Evolutionary conservation across 148 eudicot species (phyloP), one percentile per base, ranked within the genome.

Genomic region (Fallopia convolvulus): DNA sequence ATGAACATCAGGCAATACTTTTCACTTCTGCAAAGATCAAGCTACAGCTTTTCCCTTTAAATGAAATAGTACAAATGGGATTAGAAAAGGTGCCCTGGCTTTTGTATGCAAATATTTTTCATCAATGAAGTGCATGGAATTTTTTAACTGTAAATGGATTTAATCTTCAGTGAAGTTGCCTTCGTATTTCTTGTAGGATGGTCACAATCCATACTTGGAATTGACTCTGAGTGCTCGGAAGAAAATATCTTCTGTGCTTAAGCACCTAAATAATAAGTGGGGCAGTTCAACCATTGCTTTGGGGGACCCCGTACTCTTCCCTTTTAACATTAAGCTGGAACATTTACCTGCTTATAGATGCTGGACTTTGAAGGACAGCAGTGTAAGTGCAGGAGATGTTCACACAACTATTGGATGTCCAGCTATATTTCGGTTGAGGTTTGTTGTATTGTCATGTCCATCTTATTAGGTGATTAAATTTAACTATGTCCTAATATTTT

Each of bases 261-360:
- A 82, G 80, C 99, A 89, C 88, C 87, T 95, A 79, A 72, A 77
- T 81, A 79, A 79, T 52, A 95, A 95, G 86, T 95, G 99, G 99
- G 90, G 94, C 5, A 52, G 79, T 79, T 91, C 97, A 42, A 80
- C 78, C 76, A 65, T 83, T 53, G 93, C 90, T n/a, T 32, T 30
- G 40, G 98, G 94, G 70, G 89, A 93, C 79, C 89, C 83, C 18
- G 80, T 83, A 86, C 90, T 95, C 75, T 88, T 93, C 68, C 97
- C 97, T 76, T 90, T 82, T 77, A 66, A 81, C 65, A 39, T 75
- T 56, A 76, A 44, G 47, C 72, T 76, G 40, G 85, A 87, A 42
- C 78, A 84, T 12, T 14, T 87, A 72, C 65, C 76, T 33, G 76
- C 74, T 60, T 82, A 44, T 77, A 81, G 75, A 81, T 86, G 85